These are phyloP conservation scores for Phytopythium sindhum DNA, from an alignment of 352 stramenopile species.

Conservation along the genomic window DNA sequence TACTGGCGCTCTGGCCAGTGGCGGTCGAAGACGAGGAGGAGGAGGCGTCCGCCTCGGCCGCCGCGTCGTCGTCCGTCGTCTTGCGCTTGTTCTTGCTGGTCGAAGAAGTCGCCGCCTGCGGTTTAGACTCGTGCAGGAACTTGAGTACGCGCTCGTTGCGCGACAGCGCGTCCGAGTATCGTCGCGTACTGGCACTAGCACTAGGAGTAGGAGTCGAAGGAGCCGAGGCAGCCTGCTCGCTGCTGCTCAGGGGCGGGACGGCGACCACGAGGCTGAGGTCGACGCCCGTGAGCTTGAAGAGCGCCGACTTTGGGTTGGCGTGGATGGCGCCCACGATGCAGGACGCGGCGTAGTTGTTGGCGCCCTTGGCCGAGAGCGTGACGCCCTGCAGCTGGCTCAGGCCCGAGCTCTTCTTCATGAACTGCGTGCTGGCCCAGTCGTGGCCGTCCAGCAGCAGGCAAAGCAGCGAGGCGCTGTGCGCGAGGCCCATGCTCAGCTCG, in stretches of 20 bases:
- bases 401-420: constrained; percentile 73
- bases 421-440: constrained; percentile 82
- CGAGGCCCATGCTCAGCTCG: constrained; percentile 63
- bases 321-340: constrained; percentile 75
- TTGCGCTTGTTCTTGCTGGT: constrained; percentile 52
- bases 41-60: not conserved
- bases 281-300: constrained; percentile 80
- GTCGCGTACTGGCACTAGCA: constrained; percentile 9
- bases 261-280: constrained; percentile 52
- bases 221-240: constrained; percentile 4
- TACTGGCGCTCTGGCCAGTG: constrained; percentile 5
- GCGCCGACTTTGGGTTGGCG: constrained; percentile 53
- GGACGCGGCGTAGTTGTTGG: constrained; percentile 69
- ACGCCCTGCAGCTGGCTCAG: constrained; percentile 43
- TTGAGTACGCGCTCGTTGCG: constrained; percentile 60
- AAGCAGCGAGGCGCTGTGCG: constrained; percentile 57
- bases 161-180: constrained; percentile 40
- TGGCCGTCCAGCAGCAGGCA: constrained; percentile 77
- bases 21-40: constrained; percentile 13
- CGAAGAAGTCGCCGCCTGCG: not conserved
- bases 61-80: constrained; percentile 30
- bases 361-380: constrained; percentile 57
- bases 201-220: not conserved
- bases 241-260: constrained; percentile 13
- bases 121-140: constrained; percentile 37